Base-by-base conservation (phyloP, 345 rosid genomes). In the Sapria himalayana region DNA sequence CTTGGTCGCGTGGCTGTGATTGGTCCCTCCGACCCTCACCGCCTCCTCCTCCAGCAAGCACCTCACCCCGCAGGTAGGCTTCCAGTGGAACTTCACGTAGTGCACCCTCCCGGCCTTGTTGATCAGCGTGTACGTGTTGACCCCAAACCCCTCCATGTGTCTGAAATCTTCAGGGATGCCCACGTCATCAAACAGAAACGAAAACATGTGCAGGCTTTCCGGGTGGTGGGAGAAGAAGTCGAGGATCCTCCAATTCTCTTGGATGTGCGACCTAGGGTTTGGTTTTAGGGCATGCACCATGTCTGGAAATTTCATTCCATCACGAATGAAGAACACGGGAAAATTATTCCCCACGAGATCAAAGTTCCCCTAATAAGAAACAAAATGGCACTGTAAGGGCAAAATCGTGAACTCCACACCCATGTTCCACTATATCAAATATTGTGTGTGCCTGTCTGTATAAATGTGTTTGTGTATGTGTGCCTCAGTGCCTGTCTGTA, bases 281-380 rank as follows among this genome's bases (percentile, higher is more conserved):
- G 98, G 98, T 50, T 89, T 89, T 34, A 89, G 63, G 2, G 93
- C 67, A 64, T 89, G 98, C 12, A 89, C 72, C 81, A 77, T 57
- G 62, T 89, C 98, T 17, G 95, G 93, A 70, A 89, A 89, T 45
- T 89, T 76, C 73, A 89, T 79, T 40, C 86, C 98, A 69, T 84
- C 98, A 11, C 95, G 86, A 39, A 89, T 15, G 41, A 89, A 89
- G 61, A 89, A 89, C 47, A 89, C 98, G 4, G 92, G 95, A 61
- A 84, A 79, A 60, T 89, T 89, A 81, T 89, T 89, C 24, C 98
- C 98, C 51, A 89, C 95, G 12, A 89, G 86, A 70, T 89, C 98
- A 61, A 89, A 89, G 56, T 89, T 89, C 22, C 98, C 98, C 95
- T 89, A 69, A 20, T 44, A 36, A 34, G 25, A 51, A 37, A 41